These are phyloP conservation scores for Pleurostoma richardsiae DNA, from an alignment of 2,329 filamentous ascomycete genomes.

Conservation along the genomic window DNA sequence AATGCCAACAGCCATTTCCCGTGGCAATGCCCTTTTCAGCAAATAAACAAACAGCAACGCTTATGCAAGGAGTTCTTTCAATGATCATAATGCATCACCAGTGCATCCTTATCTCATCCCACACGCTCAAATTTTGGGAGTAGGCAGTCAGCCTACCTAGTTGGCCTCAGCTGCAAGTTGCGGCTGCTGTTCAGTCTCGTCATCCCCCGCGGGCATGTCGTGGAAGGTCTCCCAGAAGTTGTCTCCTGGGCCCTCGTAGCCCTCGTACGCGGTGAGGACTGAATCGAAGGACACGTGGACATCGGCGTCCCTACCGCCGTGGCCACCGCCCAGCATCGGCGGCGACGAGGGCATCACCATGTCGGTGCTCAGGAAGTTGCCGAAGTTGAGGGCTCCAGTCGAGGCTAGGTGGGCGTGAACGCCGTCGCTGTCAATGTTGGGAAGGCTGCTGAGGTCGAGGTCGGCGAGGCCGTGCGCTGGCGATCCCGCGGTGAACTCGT, in stretches of 20 bases:
- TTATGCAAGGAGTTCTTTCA: too few species aligned
- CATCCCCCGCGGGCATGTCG: too few species aligned
- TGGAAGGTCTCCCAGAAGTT: too few species aligned
- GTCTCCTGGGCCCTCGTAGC: neutral
- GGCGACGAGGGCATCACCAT: conserved; percentile 43
- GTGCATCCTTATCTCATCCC: too few species aligned
- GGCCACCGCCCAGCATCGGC: conserved; percentile 23
- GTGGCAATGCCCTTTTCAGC: too few species aligned
- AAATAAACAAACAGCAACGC: too few species aligned
- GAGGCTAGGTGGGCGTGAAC: conserved; percentile 15
- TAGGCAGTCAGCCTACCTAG: too few species aligned
- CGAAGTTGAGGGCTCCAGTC: conserved; percentile 36
- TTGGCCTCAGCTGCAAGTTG: too few species aligned
- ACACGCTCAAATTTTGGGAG: too few species aligned
- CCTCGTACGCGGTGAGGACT: conserved; percentile 9
- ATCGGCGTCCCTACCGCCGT: neutral
- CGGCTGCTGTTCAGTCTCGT: too few species aligned
- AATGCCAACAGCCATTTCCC: too few species aligned
- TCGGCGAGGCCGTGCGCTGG: conserved; percentile 31
- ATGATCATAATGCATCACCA: too few species aligned
- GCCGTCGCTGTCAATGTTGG: conserved; percentile 29
- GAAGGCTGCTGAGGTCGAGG: conserved; percentile 35
- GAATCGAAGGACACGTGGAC: conserved; percentile 15
- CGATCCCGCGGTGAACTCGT: conserved; percentile 35
- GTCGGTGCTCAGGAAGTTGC: conserved; percentile 41